Evolutionary conservation across 179 eudicot species (phyloP).

Genomic region (Sideroxylon spinosum): DNA sequence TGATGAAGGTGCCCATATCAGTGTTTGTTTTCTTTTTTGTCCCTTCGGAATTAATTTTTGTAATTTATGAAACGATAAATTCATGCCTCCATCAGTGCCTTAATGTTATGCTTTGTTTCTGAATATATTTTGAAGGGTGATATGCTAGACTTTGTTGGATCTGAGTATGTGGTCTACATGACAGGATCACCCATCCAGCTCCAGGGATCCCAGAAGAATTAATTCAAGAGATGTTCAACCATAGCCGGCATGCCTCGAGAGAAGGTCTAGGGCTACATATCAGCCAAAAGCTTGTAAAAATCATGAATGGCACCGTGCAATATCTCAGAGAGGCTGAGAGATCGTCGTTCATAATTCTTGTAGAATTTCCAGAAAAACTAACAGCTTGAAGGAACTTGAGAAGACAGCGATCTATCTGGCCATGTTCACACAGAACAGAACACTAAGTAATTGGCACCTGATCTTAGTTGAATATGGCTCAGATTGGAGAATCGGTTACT

Average conservation of each 20-base stretch:
- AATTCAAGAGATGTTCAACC: conserved; percentile 77
- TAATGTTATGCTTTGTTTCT: neutral
- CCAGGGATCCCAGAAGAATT: conserved; percentile 82
- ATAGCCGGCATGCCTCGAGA: conserved; percentile 53
- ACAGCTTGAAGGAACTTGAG: neutral
- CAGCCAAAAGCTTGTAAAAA: conserved; percentile 69
- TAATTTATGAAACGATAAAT: neutral
- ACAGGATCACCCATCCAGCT: conserved; percentile 83
- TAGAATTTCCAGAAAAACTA: conserved; percentile 55
- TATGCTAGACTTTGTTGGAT: neutral
- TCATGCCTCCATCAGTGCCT: neutral
- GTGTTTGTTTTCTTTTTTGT: neutral
- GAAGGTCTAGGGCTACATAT: conserved; percentile 86
- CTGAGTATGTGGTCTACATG: conserved; percentile 8
- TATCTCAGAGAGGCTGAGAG: conserved; percentile 67
- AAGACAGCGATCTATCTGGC: neutral
- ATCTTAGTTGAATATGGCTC: neutral
- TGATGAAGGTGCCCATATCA: neutral
- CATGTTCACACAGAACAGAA: neutral
- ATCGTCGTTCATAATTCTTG: conserved; percentile 57
- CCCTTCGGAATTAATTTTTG: neutral
- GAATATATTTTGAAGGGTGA: neutral
- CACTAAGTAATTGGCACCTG: neutral
- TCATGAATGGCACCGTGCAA: conserved; percentile 84
- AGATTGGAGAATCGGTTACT: neutral